Base-by-base conservation (phyloP, 2,329 filamentous ascomycete species). In the Rhinocladiella similis region DNA sequence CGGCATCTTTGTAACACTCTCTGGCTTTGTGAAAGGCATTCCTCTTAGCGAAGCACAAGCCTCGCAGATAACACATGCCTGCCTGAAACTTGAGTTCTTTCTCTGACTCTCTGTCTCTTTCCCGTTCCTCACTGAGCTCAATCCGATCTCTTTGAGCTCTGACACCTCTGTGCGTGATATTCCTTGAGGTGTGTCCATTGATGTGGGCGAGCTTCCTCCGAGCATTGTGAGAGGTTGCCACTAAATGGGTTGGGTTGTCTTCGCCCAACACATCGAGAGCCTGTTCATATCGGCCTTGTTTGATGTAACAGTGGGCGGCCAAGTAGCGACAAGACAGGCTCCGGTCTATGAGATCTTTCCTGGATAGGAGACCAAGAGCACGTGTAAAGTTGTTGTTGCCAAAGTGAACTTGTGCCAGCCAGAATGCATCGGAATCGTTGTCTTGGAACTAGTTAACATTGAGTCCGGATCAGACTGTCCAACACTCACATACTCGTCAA, bases 361-460 rank as follows among this genome's bases (percentile, higher is more conserved):
- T 88, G 27, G 87, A 85, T 60, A 99, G 85, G 63, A 97, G 89
- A 20, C 90, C 83, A 67, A 96, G 87, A 2, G 94, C 92, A 67
- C 94, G 89, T 7, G 89, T 94, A 73, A 96, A 97, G 77, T 97
- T 96, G 66, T 91, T 92, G 47, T 91, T 94, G 50, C 88, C 89
- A 75, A 97, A 99, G 74, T 99, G 93, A 36, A 96, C 91, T 75
- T 97, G 93, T n/a, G 94, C 94, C 42, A 99, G 87, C 88, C 91
- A 97, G 70, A 96, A 96, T 39, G 92, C 93, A 72, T 99, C 94
- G 63, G 90, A 87, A 68, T 96, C 91, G 71, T 93, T 89, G 69
- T 92, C 94, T 97, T 29, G 38, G 57, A 27, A 64, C 50, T 35
- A 33, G 29, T 38, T 50, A 36, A 38, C 35, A n/a, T 12, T 47